phyloP scores from a whole-genome alignment of 176 grass and related monocot species.

The bread wheat (Triticum aestivum) region IWGSC_CS_RefSeq_v2.1 NC_057803.1:594462386-594462885 shows the following conservation, averaged over 20 bases:
- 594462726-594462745: slow-evolving; percentile 15
- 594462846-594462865: slow-evolving; percentile 55
- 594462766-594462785: slow-evolving; percentile 68
- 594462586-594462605: not conserved
- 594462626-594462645: not conserved
- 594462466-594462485: too few species aligned
- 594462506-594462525: too few species aligned
- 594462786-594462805: slow-evolving; percentile 52
- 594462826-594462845: slow-evolving; percentile 51
- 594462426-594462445: too few species aligned
- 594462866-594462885: slow-evolving; percentile 65
- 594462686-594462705: not conserved
- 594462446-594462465: too few species aligned
- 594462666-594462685: not conserved
- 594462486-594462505: too few species aligned
- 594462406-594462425: too few species aligned
- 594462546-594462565: too few species aligned
- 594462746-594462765: slow-evolving; percentile 55
- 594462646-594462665: not conserved
- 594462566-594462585: too few species aligned
- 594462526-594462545: too few species aligned
- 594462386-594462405: too few species aligned
- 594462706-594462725: not conserved
- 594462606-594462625: slow-evolving; percentile 15
- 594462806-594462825: slow-evolving; percentile 65